Evolutionary conservation across 2,329 filamentous ascomycete genomes (phyloP).

Genomic region (Beauveria caledonica): DNA sequence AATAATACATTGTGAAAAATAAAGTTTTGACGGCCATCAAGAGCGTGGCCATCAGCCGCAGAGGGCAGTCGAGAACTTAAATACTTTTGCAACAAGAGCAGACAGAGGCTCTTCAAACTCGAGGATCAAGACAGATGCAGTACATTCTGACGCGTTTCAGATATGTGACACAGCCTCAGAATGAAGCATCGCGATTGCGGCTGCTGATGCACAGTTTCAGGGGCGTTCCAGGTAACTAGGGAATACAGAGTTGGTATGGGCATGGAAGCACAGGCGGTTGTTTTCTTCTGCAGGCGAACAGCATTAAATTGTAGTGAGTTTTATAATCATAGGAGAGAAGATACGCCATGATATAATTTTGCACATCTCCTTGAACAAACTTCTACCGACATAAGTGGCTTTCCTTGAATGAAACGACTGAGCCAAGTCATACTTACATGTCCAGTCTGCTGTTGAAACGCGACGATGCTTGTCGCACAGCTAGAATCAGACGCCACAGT

Average conservation of each 20-base stretch:
- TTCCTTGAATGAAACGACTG: background rate
- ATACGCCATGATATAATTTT: no score
- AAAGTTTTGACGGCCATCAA: background rate
- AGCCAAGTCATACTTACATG: background rate
- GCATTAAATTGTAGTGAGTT: no score
- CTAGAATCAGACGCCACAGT: background rate
- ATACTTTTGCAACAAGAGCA: background rate
- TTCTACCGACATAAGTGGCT: no score
- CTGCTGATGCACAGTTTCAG: background rate
- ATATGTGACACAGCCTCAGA: background rate
- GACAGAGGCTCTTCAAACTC: background rate
- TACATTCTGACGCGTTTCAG: background rate
- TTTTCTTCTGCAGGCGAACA: background rate
- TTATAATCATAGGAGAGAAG: no score
- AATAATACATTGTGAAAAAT: no score
- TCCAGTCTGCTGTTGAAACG: background rate
- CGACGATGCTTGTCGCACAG: background rate
- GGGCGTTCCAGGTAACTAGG: background rate
- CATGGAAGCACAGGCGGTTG: background rate
- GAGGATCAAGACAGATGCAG: background rate
- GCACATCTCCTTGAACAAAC: no score
- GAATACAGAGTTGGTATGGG: background rate
- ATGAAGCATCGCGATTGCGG: background rate
- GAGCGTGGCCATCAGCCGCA: background rate
- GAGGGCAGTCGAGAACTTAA: background rate